phyloP scores from a whole-genome alignment of 2,329 filamentous ascomycete species.

The Rosellinia necatrix region DNA sequence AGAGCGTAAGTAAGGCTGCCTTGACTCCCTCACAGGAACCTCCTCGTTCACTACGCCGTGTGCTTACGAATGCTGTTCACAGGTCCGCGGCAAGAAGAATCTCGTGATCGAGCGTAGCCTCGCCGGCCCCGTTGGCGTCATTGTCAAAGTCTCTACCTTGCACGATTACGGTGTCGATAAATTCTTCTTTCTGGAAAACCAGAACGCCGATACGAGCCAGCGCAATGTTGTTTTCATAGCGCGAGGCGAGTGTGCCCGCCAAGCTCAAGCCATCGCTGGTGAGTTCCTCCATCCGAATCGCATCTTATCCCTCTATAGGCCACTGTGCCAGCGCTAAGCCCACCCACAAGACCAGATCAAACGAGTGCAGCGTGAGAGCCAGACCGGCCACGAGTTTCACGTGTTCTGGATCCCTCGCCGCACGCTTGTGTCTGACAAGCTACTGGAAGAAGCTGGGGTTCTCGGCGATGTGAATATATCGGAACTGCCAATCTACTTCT shows the following conservation, averaged over 20 bases:
- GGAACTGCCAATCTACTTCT: slow-evolving; percentile 86
- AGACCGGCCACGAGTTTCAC: slow-evolving; percentile 92
- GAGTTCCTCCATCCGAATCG: slow-evolving; percentile 44
- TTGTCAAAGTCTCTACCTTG: slow-evolving; percentile 93
- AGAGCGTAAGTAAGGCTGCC: slow-evolving; percentile 75
- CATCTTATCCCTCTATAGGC: slow-evolving; percentile 39
- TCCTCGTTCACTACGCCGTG: slow-evolving; percentile 17
- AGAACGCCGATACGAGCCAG: slow-evolving; percentile 92
- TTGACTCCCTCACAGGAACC: slow-evolving; percentile 20
- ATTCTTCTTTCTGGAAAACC: slow-evolving; percentile 94
- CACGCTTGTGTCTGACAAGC: slow-evolving; percentile 86
- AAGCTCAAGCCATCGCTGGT: slow-evolving; percentile 89
- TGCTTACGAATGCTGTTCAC: slow-evolving; percentile 30
- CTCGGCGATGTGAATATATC: slow-evolving; percentile 88
- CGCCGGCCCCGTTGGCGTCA: slow-evolving; percentile 84
- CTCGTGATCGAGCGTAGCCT: slow-evolving; percentile 89
- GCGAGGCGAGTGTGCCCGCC: slow-evolving; percentile 83
- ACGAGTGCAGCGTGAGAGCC: slow-evolving; percentile 82
- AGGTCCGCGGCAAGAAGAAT: slow-evolving; percentile 99
- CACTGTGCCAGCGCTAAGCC: slow-evolving; percentile 64
- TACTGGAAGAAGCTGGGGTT: slow-evolving; percentile 91
- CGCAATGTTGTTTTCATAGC: slow-evolving; percentile 94
- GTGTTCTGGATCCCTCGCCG: slow-evolving; percentile 95
- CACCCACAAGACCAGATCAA: slow-evolving; percentile 80
- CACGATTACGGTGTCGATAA: slow-evolving; percentile 98